A percentile compares a stretch with the other conserved stretches of the same genome.
Evolutionary conservation across 2,329 filamentous ascomycete species (phyloP).

Genomic region (Pyrenophora tritici-repentis): DNA sequence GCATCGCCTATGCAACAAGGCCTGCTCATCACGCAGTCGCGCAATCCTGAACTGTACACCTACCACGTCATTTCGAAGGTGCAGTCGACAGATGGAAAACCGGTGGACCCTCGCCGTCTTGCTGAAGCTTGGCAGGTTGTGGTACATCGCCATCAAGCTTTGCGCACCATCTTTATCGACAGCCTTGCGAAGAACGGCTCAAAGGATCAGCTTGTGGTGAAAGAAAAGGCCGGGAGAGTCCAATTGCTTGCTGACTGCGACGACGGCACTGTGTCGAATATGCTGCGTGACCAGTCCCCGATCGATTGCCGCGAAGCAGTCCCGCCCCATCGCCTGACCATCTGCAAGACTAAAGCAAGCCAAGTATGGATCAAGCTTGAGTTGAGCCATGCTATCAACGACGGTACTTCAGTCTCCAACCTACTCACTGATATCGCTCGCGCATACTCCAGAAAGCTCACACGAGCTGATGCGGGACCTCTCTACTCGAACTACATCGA

Average conservation of each 20-base stretch:
- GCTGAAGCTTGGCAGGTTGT: slow-evolving; percentile 44
- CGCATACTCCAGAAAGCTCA: slow-evolving; percentile 53
- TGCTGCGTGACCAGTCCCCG: slow-evolving; percentile 26
- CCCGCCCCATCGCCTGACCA: slow-evolving; percentile 54
- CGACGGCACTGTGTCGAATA: slow-evolving; percentile 21
- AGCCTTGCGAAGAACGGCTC: slow-evolving; percentile 39
- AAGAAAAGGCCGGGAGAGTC: slow-evolving; percentile 32
- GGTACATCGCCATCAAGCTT: slow-evolving; percentile 38
- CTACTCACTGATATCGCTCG: slow-evolving; percentile 53
- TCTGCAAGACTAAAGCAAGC: slow-evolving; percentile 49
- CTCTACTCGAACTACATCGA: slow-evolving; percentile 48
- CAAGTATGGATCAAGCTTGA: slow-evolving; percentile 55
- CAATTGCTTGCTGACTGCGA: slow-evolving; percentile 30
- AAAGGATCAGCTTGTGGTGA: slow-evolving; percentile 43
- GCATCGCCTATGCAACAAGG: slow-evolving; percentile 41
- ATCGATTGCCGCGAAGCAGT: slow-evolving; percentile 38
- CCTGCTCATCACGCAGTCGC: slow-evolving; percentile 36
- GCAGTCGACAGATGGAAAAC: slow-evolving; percentile 20
- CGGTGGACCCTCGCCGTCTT: slow-evolving; percentile 32
- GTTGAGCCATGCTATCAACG: slow-evolving; percentile 57
- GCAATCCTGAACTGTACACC: slow-evolving; percentile 36
- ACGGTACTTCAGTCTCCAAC: slow-evolving; percentile 57
- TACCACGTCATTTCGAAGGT: slow-evolving; percentile 41
- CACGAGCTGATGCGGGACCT: slow-evolving; percentile 42
- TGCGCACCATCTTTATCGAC: slow-evolving; percentile 44